Conservation (phyloP, 768 basidiomycete species). For the Tulasnella sp. region DNA sequence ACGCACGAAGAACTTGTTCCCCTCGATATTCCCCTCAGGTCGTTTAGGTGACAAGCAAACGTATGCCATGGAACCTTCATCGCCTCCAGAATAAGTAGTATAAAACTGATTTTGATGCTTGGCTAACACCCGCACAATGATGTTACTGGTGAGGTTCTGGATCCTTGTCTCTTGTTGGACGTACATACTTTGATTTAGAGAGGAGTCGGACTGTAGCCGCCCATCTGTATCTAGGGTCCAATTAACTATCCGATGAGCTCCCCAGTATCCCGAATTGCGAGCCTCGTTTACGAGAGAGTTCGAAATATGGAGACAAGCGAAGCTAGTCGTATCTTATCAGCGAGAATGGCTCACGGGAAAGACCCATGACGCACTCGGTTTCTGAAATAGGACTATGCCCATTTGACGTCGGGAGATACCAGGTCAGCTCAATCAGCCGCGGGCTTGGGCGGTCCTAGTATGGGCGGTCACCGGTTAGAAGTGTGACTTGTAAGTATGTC, state of each 20-base stretch:
- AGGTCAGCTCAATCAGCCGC: neutral
- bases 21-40: no score
- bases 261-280: neutral
- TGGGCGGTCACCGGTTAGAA: neutral
- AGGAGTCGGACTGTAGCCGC: neutral
- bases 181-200: neutral
- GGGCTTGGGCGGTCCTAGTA: neutral
- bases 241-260: neutral
- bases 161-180: neutral
- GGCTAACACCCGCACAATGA: neutral
- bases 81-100: no score
- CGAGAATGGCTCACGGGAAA: neutral
- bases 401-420: neutral
- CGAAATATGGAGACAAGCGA: neutral
- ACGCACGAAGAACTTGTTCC: no score
- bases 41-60: no score
- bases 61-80: no score
- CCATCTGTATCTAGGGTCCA: neutral
- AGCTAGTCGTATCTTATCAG: constrained; percentile 31
- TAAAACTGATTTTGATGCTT: no score
- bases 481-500: neutral
- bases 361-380: neutral
- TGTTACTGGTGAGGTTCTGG: neutral
- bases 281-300: neutral
- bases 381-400: neutral